Base-by-base conservation (phyloP, 306 rosid genomes). In the Gillenia trifoliata region DNA sequence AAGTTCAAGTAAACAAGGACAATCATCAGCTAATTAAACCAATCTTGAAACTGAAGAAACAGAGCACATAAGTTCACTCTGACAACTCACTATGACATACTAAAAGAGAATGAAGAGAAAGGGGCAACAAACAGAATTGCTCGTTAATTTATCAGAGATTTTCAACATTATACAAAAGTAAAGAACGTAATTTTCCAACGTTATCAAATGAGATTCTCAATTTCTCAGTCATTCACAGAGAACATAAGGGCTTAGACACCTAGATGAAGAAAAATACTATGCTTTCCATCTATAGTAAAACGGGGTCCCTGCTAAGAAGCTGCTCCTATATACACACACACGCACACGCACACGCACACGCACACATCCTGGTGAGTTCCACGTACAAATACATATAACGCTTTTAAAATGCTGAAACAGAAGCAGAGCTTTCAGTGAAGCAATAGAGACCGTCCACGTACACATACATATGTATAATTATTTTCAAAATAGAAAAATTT, bases 21-120 rank as follows among this genome's bases (percentile, higher is more conserved):
- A 61, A 55, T 9, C 41, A 38, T 81, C 68, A 86, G 74, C 64
- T 17, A 68, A 68, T 65, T 26, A 70, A 28, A 75, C 52, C 47
- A 9, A 49, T 63, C 67, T 74, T 26, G 41, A 36, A 8, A 20
- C 33, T 22, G 41, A 29, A 68, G 43, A 22, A 11, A 38, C 41
- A 38, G 40, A 36, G 41, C 41, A 8, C 41, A 8, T 1, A 38
- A 38, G 11, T 38, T 38, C 9, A 2, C 41, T 36, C 41, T 34
- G 31, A 49, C 31, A 55, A 55, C 54, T 16, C 13, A 69, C 36
- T 17, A 30, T 29, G 34, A 68, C 41, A 68, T 23, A 4, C 45
- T 52, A 28, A 25, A 43, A 19, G 11, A 71, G 61, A 68, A 50
- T 31, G 62, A 65, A 34, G 31, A 4, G 31, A 59, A 25, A 59